Base-by-base conservation (phyloP, 345 rosid genomes). In the Lagerstroemia speciosa region DNA sequence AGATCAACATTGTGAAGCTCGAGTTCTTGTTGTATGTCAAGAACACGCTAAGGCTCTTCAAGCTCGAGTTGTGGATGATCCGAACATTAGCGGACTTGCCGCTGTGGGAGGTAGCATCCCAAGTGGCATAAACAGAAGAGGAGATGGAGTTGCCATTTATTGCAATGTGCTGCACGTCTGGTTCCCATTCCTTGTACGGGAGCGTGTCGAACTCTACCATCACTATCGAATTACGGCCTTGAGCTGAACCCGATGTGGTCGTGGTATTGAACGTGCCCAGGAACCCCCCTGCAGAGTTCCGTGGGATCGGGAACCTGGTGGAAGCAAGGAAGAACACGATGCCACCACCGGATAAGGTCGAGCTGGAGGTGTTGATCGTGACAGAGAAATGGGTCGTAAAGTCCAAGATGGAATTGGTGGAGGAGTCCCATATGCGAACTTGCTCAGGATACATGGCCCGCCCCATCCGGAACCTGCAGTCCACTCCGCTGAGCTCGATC, bases 211-310 rank as follows among this genome's bases (percentile, higher is more conserved):
- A 84, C 45, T 84, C 88, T 24, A 78, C 74, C 0, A 36, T 31
- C n/a, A 80, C 64, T n/a, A 80, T 72, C 52, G 68, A 73, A 3
- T 67, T 74, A 0, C 0, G 45, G 20, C 64, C 12, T 12, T 74
- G 48, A 37, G 66, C 67, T 8, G 67, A 34, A 29, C 29, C 67
- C 6, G 31, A 12, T 22, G 52, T 57, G 14, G 72, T 75, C n/a
- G 78, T 66, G 40, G 69, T 64, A 43, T 80, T 78, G 7, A 75
- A 81, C 0, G 79, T 69, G 57, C 86, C 82, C 5, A 85, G 53
- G 30, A 74, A 80, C 2, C 86, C 86, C 27, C 80, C 82, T 0
- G 67, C 78, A 7, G 86, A 82, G 70, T 84, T 84, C 0, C 78
- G 78, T 6, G 89, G 89, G 67, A 82, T 80, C 14, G 70, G 71